Evolutionary conservation across 345 rosid species (phyloP), one percentile per base, ranked within the genome.

Genomic region (Salix exigua): DNA sequence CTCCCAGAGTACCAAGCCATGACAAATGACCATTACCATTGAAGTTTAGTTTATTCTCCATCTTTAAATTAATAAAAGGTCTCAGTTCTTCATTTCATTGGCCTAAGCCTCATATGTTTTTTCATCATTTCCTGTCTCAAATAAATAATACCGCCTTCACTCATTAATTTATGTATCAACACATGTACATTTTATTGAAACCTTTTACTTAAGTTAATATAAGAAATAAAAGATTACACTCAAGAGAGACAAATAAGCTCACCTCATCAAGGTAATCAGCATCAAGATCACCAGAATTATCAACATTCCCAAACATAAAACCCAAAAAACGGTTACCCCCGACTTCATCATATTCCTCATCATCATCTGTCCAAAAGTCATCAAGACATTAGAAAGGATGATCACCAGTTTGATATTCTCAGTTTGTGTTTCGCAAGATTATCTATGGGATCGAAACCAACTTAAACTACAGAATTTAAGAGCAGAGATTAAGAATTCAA

Each of bases 241-340:
- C 18, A 80, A 53, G 51, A 50, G 33, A 73, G 17, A 73, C 31
- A 58, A 14, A 61, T 35, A 63, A 77, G 11, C 50, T 81, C 71
- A 94, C 98, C 97, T 93, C 95, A 80, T 96, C 99, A 72, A 96
- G 98, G 83, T 96, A 96, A 87, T 96, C 99, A 71, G 87, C 97
- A 77, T 96, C 99, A 65, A 96, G 94, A 82, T 93, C 98, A 14
- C 99, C 99, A 4, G 95, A 85, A 81, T 94, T 89, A 80, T 96
- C 98, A 76, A 96, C 97, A 80, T 96, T 96, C 62, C 98, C 98
- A 64, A 96, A 96, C 90, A 96, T 91, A 83, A 96, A 96, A 18
- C 97, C 98, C 87, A 93, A 83, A 74, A 93, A 86, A 63, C 86
- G 88, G 74, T 92, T 93, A 79, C 92, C 90, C 62, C 88, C 86